These are phyloP conservation scores for Ustilago tritici DNA, from an alignment of 1,284 basidiomycete species.

Conservation along the genomic window DNA sequence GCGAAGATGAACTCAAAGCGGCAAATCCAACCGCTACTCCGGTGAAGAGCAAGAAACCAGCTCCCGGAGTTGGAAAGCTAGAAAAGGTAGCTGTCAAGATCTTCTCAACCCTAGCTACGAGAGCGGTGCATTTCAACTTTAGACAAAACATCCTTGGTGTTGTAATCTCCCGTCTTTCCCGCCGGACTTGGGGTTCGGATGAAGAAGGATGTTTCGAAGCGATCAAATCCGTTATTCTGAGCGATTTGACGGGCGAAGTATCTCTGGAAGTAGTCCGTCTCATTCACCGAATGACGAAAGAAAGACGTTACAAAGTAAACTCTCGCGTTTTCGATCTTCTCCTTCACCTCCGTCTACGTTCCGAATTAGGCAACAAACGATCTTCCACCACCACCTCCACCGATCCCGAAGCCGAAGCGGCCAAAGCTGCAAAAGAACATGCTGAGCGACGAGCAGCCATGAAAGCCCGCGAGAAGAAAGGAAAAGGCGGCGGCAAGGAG, in stretches of 20 bases:
- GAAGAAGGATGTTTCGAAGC: conserved; percentile 85
- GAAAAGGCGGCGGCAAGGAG: conserved; percentile 48
- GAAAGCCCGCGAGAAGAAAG: conserved; percentile 69
- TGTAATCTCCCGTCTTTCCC: conserved; percentile 85
- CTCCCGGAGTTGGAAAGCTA: conserved; percentile 63
- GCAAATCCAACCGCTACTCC: conserved; percentile 43
- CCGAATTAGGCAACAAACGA: conserved; percentile 81
- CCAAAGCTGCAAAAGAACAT: conserved; percentile 71
- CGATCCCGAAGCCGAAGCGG: conserved; percentile 74
- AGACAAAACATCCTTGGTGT: conserved; percentile 90
- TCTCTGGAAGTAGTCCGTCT: conserved; percentile 91
- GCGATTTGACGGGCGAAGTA: conserved; percentile 81
- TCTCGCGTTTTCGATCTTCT: conserved; percentile 88
- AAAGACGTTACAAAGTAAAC: conserved; percentile 88
- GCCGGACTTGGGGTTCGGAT: conserved; percentile 73
- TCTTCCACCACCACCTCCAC: conserved; percentile 74
- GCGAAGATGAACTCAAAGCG: conserved; percentile 85
- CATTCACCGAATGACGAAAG: conserved; percentile 95
- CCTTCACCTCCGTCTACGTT: conserved; percentile 85
- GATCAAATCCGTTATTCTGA: conserved; percentile 82
- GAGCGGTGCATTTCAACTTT: conserved; percentile 97
- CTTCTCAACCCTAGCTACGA: conserved; percentile 85
- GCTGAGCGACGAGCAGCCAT: conserved; percentile 67
- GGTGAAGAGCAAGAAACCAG: conserved; percentile 2
- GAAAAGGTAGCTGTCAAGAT: conserved; percentile 77